Evolutionary conservation across 2,329 filamentous ascomycete genomes (phyloP), one percentile per base, ranked within the genome.

Genomic region (Blastomyces emzantsi): DNA sequence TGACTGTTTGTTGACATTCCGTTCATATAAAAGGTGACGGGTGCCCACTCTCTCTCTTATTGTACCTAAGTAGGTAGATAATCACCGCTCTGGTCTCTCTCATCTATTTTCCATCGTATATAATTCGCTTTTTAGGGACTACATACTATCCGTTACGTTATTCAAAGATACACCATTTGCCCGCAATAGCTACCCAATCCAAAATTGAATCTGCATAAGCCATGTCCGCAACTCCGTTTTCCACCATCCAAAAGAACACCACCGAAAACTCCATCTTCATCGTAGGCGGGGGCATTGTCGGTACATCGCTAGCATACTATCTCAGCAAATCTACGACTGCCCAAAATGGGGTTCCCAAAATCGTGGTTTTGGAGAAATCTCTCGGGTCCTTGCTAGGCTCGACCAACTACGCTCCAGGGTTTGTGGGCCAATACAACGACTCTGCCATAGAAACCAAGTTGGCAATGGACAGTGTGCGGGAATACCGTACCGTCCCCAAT

Each of bases 351-450:
- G 47, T 47, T 17, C 65, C 70, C 28, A 67, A 63, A 49, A 63
- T 74, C 1, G 55, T 70, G 11, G 61, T 73, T 41, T 64, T 73
- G 45, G 72, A 74, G 39, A 70, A 70, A 63, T 72, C 70, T 9
- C 64, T 73, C 8, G 64, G 66, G 6, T 55, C 65, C 0, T 61
- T 71, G 6, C 63, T 68, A 17, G 73, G 73, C 7, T 76, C 74
- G 9, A 76, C 73, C 0, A 71, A 71, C 19, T 67, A 72, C 62
- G 73, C 74, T 3, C 74, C 74, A 6, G 73, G 73, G 1, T 74
- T 75, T 33, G 68, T 76, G 6, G 74, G 73, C 28, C 72, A 76
- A 62, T 72, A 71, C 62, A 76, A 75, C 51, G 71, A 74, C 54
- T 73, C 70, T 8, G 47, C 69, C 0, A 67, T 70, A 1, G 64